Base-by-base conservation (phyloP, 306 rosid species). In the Trichosanthes cucumerina region DNA sequence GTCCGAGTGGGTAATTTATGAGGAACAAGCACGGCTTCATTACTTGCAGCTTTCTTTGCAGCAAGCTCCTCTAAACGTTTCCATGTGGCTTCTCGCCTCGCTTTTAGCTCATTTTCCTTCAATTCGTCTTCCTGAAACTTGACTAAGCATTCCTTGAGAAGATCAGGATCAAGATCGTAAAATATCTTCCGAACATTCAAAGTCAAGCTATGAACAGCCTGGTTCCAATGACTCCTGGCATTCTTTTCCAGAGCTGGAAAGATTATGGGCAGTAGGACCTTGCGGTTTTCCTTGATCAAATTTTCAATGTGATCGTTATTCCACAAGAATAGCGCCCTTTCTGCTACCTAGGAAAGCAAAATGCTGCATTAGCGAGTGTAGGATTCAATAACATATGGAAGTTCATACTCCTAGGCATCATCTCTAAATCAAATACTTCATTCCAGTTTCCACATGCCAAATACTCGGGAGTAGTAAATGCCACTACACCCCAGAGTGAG, bases 181-280 rank as follows among this genome's bases (percentile, higher is more conserved):
- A 86, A 86, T 69, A 91, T 83, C 86, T 87, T 89, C 47, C 84
- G 84, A 44, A 91, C 86, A 49, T 91, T 91, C 26, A 87, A 64
- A 0, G 88, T 83, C 89, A 91, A 82, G 84, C 83, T 91, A 75
- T 85, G 90, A 49, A 89, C 93, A 50, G 84, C 84, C 84, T 84
- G 96, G 82, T 87, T 91, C 96, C 96, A 91, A 79, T 91, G 96
- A 80, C 54, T 82, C 12, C 77, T 71, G 18, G 90, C 80, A 78
- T 87, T 90, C 81, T 83, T 87, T 86, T 91, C 96, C 86, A 91
- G 79, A 4, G 96, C 89, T 24, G 93, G 91, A 85, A 91, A 91
- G 83, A 91, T 86, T 71, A 91, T 83, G 80, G 93, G 96, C 64
- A 91, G 84, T 70, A 91, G 86, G 63, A 85, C 87, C 71, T 82